Percentiles rank a stretch among this genome's conserved stretches.
Evolutionary conservation across 192 early-diverging fungal species (phyloP).

Genomic region (Obelidium mucronatum): DNA sequence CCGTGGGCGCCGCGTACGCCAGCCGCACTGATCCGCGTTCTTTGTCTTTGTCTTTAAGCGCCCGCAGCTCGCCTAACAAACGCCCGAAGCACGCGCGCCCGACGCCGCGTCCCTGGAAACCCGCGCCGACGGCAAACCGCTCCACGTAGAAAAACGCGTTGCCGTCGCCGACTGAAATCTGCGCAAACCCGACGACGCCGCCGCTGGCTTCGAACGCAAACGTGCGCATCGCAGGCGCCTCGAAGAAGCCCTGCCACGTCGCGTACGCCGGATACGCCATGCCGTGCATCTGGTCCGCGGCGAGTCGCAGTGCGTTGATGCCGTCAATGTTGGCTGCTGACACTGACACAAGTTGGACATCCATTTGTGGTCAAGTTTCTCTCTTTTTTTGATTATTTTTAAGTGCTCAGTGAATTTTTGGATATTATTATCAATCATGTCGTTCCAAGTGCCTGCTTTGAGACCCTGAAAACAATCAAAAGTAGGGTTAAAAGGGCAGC

Average conservation of each 20-base stretch:
- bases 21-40: no score
- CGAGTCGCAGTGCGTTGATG: neutral
- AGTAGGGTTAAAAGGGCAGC: no score
- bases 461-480: neutral
- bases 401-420: no score
- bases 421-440: conserved; percentile 6
- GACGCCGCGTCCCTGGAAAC: neutral
- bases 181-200: neutral
- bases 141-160: neutral
- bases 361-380: no score
- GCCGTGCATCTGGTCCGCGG: neutral
- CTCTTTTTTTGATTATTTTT: no score
- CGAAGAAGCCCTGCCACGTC: neutral
- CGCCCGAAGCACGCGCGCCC: neutral
- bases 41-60: neutral
- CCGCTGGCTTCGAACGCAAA: neutral
- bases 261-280: neutral
- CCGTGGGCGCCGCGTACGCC: neutral
- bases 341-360: neutral
- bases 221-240: neutral
- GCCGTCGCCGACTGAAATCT: neutral
- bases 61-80: neutral
- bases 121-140: neutral
- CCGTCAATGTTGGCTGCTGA: neutral
- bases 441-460: neutral